phyloP scores from a whole-genome alignment of 2,329 filamentous ascomycete genomes.

The Talaromyces islandicus region DNA sequence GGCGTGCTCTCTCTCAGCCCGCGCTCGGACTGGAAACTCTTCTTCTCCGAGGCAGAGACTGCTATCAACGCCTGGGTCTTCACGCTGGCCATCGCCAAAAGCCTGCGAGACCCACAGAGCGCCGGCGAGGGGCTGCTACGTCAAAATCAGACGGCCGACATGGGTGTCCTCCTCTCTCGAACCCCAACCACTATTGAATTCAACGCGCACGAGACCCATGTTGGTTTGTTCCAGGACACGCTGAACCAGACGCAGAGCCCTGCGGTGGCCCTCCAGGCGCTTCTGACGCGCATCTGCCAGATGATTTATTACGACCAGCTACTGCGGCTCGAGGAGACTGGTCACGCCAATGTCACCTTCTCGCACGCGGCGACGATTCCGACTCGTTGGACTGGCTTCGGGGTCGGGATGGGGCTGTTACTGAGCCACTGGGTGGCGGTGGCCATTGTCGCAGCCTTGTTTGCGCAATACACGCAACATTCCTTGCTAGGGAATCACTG shows the following conservation, averaged over 20 bases:
- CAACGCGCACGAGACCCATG: background rate
- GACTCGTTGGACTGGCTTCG: background rate
- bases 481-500: background rate
- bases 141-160: background rate
- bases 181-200: background rate
- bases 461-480: background rate
- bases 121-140: background rate
- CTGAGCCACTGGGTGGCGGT: background rate
- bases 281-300: background rate
- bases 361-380: background rate
- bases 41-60: background rate
- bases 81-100: background rate
- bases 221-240: background rate
- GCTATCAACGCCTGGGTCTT: background rate
- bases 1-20: background rate
- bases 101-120: background rate
- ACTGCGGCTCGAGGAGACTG: background rate
- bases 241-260: background rate
- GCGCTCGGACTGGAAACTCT: background rate
- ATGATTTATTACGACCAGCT: background rate
- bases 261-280: background rate
- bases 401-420: background rate
- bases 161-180: background rate
- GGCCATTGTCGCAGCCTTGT: background rate
- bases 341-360: background rate